A percentile compares a stretch with the other conserved stretches of the same genome.
phyloP scores from a whole-genome alignment of 371 early-diverging fungal species.

The Mortierella sp. region DNA sequence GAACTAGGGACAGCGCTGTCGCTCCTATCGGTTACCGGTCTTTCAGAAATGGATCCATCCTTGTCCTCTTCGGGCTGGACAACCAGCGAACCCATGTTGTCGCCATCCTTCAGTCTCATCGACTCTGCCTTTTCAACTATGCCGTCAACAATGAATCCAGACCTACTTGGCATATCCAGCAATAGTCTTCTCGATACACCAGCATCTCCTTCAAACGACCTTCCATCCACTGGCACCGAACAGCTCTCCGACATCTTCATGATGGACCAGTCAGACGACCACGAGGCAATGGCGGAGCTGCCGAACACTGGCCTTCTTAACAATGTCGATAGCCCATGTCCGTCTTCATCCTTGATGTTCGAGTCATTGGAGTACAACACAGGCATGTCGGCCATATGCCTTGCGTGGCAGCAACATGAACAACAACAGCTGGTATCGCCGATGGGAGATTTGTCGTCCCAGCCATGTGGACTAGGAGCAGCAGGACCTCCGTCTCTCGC shows the following conservation, averaged over 20 bases:
- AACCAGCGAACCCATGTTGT: background rate
- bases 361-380: background rate
- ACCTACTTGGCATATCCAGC: background rate
- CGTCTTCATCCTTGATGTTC: background rate
- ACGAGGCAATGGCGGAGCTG: background rate
- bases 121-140: background rate
- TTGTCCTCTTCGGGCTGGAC: background rate
- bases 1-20: background rate
- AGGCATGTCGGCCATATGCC: background rate
- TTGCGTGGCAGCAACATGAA: background rate
- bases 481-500: background rate
- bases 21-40: background rate
- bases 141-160: background rate
- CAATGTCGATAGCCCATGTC: background rate
- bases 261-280: background rate
- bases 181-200: background rate
- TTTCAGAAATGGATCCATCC: background rate
- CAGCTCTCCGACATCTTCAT: background rate
- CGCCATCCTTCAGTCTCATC: background rate
- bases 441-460: background rate
- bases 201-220: no score
- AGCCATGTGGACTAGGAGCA: background rate
- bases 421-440: no score
- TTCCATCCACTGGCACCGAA: no score
- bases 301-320: background rate